These are phyloP conservation scores for Radiomyces spectabilis DNA, from an alignment of 192 early-diverging fungal species.

Conservation along the genomic window DNA sequence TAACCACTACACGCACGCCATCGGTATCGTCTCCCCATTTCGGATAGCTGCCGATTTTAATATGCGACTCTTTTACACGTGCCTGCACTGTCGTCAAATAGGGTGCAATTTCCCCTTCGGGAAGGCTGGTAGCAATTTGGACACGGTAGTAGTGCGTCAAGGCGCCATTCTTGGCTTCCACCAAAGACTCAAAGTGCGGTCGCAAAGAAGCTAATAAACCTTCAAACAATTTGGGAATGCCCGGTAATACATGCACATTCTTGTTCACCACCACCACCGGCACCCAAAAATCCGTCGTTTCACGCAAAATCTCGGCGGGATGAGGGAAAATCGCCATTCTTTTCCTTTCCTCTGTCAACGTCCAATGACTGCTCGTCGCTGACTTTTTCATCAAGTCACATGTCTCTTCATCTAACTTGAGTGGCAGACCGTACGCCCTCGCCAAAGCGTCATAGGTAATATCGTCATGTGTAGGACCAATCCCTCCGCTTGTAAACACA, in stretches of 20 bases:
- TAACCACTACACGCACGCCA: conserved; percentile 38
- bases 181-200: conserved; percentile 10
- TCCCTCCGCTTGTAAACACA: conserved; percentile 72
- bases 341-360: conserved; percentile 33
- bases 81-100: conserved; percentile 32
- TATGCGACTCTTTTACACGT: conserved; percentile 5
- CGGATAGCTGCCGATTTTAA: conserved; percentile 52
- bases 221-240: conserved; percentile 59
- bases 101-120: conserved; percentile 39
- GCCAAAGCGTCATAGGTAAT: conserved; percentile 61
- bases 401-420: conserved; percentile 48
- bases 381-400: conserved; percentile 44
- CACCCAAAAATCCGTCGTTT: conserved; percentile 54
- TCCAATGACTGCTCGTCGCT: conserved; percentile 2
- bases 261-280: conserved; percentile 58
- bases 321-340: conserved; percentile 64
- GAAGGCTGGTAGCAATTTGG: conserved; percentile 36
- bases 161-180: neutral
- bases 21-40: conserved; percentile 28
- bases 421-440: conserved; percentile 40
- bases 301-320: conserved; percentile 29
- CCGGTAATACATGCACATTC: conserved; percentile 64
- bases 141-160: conserved; percentile 24
- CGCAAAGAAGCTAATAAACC: conserved; percentile 21
- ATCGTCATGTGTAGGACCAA: conserved; percentile 62